A percentile compares a stretch with the other conserved stretches of the same genome.
Conservation (phyloP, 805 yeast species). For the Wickerhamiella dianesei region DNA sequence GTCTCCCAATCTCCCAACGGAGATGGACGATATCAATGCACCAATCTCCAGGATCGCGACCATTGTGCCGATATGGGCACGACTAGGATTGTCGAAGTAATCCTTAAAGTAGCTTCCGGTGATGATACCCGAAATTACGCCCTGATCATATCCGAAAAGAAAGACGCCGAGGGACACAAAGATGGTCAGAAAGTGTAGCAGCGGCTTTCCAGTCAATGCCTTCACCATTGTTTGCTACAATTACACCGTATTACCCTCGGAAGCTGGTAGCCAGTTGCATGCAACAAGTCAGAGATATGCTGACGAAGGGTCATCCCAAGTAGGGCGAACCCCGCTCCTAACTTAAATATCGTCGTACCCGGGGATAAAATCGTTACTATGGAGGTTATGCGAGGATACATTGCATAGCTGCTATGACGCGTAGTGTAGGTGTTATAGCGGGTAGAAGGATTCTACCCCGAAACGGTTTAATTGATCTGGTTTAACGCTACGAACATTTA, state of each 20-base stretch:
- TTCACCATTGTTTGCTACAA: neutral
- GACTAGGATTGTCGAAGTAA: conserved; percentile 60
- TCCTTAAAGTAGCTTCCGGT: conserved; percentile 57
- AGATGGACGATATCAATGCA: conserved; percentile 65
- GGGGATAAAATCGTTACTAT: too few species aligned
- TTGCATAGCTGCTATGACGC: too few species aligned
- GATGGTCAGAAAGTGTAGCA: conserved; percentile 30
- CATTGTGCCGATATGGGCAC: conserved; percentile 69
- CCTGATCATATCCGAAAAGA: conserved; percentile 73
- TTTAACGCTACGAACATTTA: too few species aligned
- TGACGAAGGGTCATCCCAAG: neutral
- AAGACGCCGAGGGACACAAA: conserved; percentile 40
- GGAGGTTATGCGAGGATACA: too few species aligned
- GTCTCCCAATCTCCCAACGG: conserved; percentile 68
- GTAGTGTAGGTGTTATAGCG: too few species aligned
- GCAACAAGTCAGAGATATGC: neutral
- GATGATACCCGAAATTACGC: conserved; percentile 78
- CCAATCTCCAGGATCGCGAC: conserved; percentile 84
- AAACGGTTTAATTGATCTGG: too few species aligned
- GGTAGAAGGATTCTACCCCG: too few species aligned
- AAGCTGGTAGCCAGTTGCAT: neutral
- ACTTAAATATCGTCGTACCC: too few species aligned
- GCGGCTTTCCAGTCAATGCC: conserved; percentile 22
- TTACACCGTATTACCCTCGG: neutral
- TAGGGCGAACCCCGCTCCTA: neutral